Evolutionary conservation across 108 stramenopile genomes (phyloP).

Genomic region (Cyclotella baltica): DNA sequence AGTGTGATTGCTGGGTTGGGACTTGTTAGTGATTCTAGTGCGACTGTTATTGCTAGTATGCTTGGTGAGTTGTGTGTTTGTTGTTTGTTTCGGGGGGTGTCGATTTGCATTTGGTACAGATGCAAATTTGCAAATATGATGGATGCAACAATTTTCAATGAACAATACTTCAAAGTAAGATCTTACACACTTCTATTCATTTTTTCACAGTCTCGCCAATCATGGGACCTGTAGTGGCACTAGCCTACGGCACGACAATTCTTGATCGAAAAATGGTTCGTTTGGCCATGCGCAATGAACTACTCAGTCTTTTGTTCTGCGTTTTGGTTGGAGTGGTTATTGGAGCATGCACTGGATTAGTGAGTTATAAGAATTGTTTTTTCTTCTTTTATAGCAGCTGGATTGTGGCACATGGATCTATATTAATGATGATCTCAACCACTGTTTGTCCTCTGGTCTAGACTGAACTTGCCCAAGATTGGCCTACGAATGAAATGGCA

Average conservation of each 20-base stretch:
- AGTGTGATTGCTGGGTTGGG: conserved; percentile 82
- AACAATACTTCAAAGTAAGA: background rate
- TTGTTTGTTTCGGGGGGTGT: background rate
- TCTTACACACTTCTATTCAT: background rate
- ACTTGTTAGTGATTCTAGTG: conserved; percentile 71
- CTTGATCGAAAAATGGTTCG: conserved; percentile 65
- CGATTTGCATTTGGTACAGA: background rate
- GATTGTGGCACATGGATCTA: background rate
- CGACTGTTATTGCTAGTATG: conserved; percentile 87
- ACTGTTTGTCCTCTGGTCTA: background rate
- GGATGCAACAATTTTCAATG: background rate
- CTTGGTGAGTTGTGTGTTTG: conserved; percentile 76
- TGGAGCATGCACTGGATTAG: conserved; percentile 61
- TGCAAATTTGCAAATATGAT: conserved; percentile 28
- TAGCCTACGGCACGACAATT: conserved; percentile 78
- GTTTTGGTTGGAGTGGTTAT: conserved; percentile 40
- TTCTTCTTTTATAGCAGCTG: too few species aligned
- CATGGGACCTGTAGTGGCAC: conserved; percentile 56
- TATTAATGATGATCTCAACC: background rate
- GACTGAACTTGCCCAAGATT: conserved; percentile 54
- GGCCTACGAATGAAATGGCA: conserved; percentile 84
- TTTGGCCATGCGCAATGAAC: conserved; percentile 59
- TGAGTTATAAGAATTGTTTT: too few species aligned
- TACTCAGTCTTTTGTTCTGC: conserved; percentile 68
- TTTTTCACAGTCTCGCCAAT: conserved; percentile 10